Percentiles rank a stretch among this genome's conserved stretches.
Evolutionary conservation across 192 early-diverging fungal species (phyloP).

Genomic region (Gryganskiella cystojenkinii): DNA sequence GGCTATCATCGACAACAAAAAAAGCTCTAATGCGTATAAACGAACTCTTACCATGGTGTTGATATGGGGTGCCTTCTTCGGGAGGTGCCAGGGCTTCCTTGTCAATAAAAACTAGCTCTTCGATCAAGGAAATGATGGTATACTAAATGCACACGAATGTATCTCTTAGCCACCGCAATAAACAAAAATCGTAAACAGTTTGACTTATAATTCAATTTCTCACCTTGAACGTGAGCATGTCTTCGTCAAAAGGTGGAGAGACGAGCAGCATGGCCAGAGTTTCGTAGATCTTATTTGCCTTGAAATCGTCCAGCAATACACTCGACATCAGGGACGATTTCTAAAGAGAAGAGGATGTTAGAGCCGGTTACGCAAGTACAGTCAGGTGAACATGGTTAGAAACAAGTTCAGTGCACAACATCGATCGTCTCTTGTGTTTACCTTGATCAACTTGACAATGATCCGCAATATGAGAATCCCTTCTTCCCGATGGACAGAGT

Average conservation of each 20-base stretch:
- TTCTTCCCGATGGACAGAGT: slow-evolving; percentile 51
- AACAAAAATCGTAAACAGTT: background rate
- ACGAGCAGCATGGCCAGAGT: slow-evolving; percentile 52
- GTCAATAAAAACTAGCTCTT: slow-evolving; percentile 62
- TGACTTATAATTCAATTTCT: background rate
- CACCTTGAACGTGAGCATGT: slow-evolving; percentile 57
- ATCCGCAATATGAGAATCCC: slow-evolving; percentile 50
- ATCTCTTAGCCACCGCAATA: no score
- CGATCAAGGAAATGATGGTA: slow-evolving; percentile 54
- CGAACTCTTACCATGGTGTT: slow-evolving; percentile 69
- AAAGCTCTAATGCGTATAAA: no score
- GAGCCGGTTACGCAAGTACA: no score
- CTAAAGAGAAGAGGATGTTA: no score
- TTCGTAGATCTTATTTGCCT: slow-evolving; percentile 55
- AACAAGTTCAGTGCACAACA: slow-evolving; percentile 1
- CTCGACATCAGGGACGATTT: slow-evolving; percentile 49
- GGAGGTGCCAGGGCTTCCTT: slow-evolving; percentile 52
- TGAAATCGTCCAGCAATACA: slow-evolving; percentile 60
- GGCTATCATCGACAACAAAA: no score
- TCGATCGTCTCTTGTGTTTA: slow-evolving; percentile 21
- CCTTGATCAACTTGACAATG: slow-evolving; percentile 54
- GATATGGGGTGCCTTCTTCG: slow-evolving; percentile 61
- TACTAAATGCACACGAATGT: slow-evolving; percentile 20
- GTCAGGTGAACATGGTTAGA: background rate
- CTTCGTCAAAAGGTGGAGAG: slow-evolving; percentile 55